Conservation (phyloP, 148 eudicot genomes). For the Simmondsia chinensis region DNA sequence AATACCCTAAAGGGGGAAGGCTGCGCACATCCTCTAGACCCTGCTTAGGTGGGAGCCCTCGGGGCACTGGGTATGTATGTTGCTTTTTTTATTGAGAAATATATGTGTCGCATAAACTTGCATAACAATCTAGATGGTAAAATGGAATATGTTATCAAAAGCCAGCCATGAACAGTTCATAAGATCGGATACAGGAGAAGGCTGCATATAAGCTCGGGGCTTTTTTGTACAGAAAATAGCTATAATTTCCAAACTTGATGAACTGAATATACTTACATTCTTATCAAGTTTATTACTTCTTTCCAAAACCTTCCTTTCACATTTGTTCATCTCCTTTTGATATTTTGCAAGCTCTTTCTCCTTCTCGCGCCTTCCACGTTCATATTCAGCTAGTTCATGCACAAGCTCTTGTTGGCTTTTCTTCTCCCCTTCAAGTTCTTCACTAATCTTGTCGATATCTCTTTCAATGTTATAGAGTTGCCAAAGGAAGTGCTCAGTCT, state of each 20-base stretch:
- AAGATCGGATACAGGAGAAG: no score
- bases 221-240: background rate
- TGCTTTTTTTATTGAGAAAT: no score
- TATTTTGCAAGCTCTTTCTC: constrained; percentile 63
- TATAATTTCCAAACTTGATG: background rate
- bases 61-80: no score
- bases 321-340: constrained; percentile 60
- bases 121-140: no score
- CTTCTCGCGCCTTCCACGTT: constrained; percentile 57
- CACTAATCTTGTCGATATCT: constrained; percentile 52
- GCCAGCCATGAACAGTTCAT: no score
- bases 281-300: constrained; percentile 62
- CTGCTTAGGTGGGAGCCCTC: no score
- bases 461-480: constrained; percentile 71
- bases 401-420: constrained; percentile 62
- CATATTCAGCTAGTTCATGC: constrained; percentile 50
- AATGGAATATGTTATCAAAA: no score
- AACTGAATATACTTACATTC: constrained; percentile 35
- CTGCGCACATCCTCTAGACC: no score
- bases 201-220: no score
- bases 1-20: no score
- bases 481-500: constrained; percentile 90
- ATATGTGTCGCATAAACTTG: no score
- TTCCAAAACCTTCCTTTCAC: constrained; percentile 68
- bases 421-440: constrained; percentile 60